Base-by-base conservation (phyloP, 2,329 filamentous ascomycete species). In the Stemphylium lycopersici region DNA sequence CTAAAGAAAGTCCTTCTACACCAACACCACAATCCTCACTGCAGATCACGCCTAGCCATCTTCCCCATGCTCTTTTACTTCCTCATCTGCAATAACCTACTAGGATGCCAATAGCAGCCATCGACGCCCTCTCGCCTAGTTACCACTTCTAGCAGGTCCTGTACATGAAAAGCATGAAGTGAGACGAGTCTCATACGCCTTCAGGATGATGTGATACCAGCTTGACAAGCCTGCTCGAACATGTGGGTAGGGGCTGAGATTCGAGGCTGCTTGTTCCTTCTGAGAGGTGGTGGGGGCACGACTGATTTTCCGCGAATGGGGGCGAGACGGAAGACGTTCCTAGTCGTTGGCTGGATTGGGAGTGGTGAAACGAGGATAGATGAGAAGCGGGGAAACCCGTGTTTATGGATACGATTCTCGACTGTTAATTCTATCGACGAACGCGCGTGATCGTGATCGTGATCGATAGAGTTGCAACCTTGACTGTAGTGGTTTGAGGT, bases 41-140 rank as follows among this genome's bases (percentile, higher is more conserved):
- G 24, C 16, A 41, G 51, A 42, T 47, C 55, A 29, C 31, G 22
- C 40, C 15, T 41, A 39, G 34, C 41, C 26, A 48, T 20, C 31
- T 10, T 29, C 38, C 20, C 26, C 40, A 34, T 38, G 37, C 41
- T 32, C 48, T 22, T 34, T 16, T 32, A 20, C 24, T 18, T 32
- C 37, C 16, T 18, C 15, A 29, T 49, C 41, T 48, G 50, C 43
- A 52, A 64, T 67, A 67, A 55, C 22, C 22, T 48, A 58, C 62
- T 51, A 59, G 63, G 65, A 55, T 55, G 13, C 46, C 36, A 53
- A 66, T 67, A 67, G 37, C 65, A 63, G 63, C 51, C 24, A 55
- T 65, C 61, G 18, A 67, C 59, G 56, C 26, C 12, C 11, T 20
- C 11, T 4, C 7, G 11, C n/a, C 33, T 46, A 50, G 37, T 54